phyloP scores from a whole-genome alignment of 2,329 filamentous ascomycete genomes.

The Fusarium pininemorale region DNA sequence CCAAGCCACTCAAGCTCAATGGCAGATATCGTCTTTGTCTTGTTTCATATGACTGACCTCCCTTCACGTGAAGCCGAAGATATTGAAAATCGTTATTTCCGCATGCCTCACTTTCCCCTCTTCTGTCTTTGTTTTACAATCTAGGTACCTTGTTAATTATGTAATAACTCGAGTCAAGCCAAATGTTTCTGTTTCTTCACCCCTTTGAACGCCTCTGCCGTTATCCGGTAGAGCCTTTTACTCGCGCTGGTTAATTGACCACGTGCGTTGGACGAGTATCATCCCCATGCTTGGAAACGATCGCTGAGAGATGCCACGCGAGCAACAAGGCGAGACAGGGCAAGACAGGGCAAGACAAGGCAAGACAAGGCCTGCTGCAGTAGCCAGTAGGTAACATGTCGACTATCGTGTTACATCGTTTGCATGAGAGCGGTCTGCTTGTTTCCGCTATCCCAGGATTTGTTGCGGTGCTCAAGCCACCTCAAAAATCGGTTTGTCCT shows the following conservation, averaged over 20 bases:
- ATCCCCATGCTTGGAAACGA: constrained; percentile 8
- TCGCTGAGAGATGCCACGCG: constrained; percentile 24
- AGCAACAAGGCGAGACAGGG: background rate
- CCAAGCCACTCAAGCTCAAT: background rate
- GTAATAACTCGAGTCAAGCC: background rate
- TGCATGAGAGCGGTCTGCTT: constrained; percentile 4
- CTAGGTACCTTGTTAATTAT: background rate
- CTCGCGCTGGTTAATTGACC: background rate
- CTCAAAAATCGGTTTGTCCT: background rate
- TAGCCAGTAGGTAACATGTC: background rate
- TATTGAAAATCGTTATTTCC: background rate
- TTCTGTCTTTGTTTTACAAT: background rate
- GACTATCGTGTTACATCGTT: constrained; percentile 22
- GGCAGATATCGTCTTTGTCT: background rate
- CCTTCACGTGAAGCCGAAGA: background rate
- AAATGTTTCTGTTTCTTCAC: background rate
- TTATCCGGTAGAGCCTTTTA: background rate
- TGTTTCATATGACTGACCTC: background rate
- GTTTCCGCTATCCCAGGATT: background rate
- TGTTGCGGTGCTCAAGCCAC: background rate
- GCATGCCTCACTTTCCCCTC: background rate
- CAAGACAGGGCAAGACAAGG: background rate
- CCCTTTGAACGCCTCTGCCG: constrained; percentile 8
- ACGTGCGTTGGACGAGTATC: constrained; percentile 26
- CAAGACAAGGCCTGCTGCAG: constrained; percentile 9